Percentiles rank a stretch among this genome's conserved stretches.
phyloP scores from a whole-genome alignment of 2,329 filamentous ascomycete species.

The Emydomyces testavorans region DNA sequence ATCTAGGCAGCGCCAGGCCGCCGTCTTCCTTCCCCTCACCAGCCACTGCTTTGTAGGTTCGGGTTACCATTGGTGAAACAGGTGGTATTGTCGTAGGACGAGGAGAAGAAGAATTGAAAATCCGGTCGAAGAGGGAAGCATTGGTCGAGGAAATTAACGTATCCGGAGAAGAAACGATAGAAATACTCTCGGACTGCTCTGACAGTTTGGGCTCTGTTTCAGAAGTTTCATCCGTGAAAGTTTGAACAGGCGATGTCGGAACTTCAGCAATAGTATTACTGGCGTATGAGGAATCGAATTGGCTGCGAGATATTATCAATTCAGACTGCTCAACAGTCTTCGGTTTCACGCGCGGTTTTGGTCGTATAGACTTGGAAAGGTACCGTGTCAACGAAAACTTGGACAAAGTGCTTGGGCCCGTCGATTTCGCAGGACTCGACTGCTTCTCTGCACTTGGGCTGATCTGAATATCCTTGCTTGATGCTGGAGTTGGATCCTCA shows the following conservation, averaged over 20 bases:
- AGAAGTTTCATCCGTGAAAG: background rate
- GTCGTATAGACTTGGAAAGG: conserved; percentile 7
- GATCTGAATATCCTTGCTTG: background rate
- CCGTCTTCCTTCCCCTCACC: conserved; percentile 41
- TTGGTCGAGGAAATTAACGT: conserved; percentile 8
- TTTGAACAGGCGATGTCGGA: background rate
- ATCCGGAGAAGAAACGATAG: conserved; percentile 1
- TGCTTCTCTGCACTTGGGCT: background rate
- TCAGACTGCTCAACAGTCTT: background rate
- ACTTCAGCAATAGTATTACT: background rate
- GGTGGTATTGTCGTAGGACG: background rate
- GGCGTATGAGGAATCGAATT: background rate
- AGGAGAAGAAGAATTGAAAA: conserved; percentile 6
- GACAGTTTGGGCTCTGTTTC: background rate
- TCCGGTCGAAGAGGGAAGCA: conserved; percentile 8
- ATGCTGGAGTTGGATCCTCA: background rate
- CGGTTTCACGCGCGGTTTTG: background rate
- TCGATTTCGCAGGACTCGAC: background rate
- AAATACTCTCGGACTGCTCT: background rate
- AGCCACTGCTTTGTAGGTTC: conserved; percentile 24
- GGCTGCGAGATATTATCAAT: background rate
- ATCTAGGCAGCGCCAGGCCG: conserved; percentile 56
- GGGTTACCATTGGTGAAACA: conserved; percentile 1
- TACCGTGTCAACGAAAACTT: conserved; percentile 11
- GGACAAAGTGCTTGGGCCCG: background rate